Evolutionary conservation across 805 yeast genomes (phyloP).

Genomic region (Candida anglica): DNA sequence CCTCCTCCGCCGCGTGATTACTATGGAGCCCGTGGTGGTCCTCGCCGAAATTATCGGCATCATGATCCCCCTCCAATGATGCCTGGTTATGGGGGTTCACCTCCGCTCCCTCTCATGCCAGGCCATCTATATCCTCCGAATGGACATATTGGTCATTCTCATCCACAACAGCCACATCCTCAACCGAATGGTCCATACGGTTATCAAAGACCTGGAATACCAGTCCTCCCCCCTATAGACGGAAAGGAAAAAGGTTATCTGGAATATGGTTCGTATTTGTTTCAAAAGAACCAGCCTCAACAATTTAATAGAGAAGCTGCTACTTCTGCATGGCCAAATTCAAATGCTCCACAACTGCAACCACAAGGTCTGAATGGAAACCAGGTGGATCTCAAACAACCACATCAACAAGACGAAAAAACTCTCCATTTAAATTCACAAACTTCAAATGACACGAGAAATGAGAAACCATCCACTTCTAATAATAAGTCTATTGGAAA

Average conservation of each 20-base stretch:
- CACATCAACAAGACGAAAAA: background rate
- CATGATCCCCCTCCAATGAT: conserved; percentile 5
- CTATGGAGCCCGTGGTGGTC: background rate
- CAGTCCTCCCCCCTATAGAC: conserved; percentile 2
- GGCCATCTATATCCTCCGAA: conserved; percentile 5
- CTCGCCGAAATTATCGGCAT: conserved; percentile 2
- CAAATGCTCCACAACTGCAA: background rate
- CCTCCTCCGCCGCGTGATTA: too few relatives aligned
- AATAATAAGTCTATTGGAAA: background rate
- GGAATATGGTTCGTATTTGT: background rate
- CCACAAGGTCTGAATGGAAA: background rate
- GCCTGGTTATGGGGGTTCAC: conserved; percentile 4
- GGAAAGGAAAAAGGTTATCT: background rate
- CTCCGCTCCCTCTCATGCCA: conserved; percentile 5
- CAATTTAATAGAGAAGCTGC: too few relatives aligned
- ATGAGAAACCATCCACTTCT: background rate
- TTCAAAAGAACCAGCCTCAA: too few relatives aligned
- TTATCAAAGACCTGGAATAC: background rate
- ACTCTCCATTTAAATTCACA: background rate
- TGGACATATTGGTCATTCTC: too few relatives aligned
- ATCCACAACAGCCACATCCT: too few relatives aligned
- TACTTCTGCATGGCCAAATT: too few relatives aligned
- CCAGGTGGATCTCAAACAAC: background rate
- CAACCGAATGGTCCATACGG: too few relatives aligned
- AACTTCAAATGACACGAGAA: background rate